Evolutionary conservation across 306 rosid species (phyloP), one percentile per base, ranked within the genome.

Genomic region (Ochetophila trinervis): DNA sequence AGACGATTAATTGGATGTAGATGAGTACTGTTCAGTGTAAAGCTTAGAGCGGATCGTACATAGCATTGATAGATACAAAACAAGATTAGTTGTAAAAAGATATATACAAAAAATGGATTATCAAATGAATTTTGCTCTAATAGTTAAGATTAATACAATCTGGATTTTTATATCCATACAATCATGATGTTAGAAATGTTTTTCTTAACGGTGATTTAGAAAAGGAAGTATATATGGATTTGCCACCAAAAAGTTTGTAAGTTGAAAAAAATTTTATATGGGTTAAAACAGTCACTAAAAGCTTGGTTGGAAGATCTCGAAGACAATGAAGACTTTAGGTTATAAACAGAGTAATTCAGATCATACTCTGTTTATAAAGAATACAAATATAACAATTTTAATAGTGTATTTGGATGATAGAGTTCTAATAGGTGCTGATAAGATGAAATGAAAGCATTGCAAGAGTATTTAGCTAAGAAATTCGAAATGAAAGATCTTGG

Each of bases 141-240:
- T 27, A 27, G 32, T 24, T 95, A 92, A 84, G 96, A 93, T 49
- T 89, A 89, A 70, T 92, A 92, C 66, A 96, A 92, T 24, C 89
- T 91, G 0, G 97, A 87, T 79, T 95, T 88, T 76, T 89, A 89
- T 74, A 85, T 85, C 72, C 96, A 95, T 0, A 89, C 87, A 52
- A 95, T 87, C 72, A n/a, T 27, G 15, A 7, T 12, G 2, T 50
- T 16, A 50, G 15, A 19, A 50, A 50, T 50, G 1, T 19, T 50
- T 14, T 50, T 19, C 20, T 16, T n/a, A 50, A 50, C 8, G 50
- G 50, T 3, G 50, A 50, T 17, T 50, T 50, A 50, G 20, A 50
- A 5, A 19, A n/a, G 19, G 18, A 50, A 17, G 54, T 50, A 4
- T 50, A 50, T 7, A 50, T 50, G 54, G 54, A 50, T 17, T 14